Conservation (phyloP, 305 asterid species). For the Fraxinus albicans region DNA sequence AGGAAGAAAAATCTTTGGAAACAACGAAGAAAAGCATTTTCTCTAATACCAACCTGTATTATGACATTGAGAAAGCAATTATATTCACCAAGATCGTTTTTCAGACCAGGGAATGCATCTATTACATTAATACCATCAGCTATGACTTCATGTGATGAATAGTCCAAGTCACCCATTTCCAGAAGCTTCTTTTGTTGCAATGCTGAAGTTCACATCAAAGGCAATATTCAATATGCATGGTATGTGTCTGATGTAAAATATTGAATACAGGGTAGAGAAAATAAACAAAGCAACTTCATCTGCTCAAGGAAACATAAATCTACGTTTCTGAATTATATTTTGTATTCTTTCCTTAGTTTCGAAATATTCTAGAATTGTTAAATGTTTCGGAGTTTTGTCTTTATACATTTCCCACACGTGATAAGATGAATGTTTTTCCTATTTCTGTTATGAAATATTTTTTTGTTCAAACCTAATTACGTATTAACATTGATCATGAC, state of each 20-base stretch:
- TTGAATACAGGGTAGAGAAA: neutral
- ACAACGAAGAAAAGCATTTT: constrained; percentile 13
- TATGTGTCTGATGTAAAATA: neutral
- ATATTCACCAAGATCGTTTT: constrained; percentile 86
- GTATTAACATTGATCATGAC: too few species aligned
- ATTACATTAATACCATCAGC: constrained; percentile 37
- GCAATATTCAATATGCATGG: constrained; percentile 13
- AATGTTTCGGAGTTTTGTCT: neutral
- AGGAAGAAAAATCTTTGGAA: neutral
- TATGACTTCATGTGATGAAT: constrained; percentile 35
- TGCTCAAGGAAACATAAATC: neutral
- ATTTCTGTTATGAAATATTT: too few species aligned
- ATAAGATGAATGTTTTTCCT: neutral
- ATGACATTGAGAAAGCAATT: constrained; percentile 93
- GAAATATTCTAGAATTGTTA: too few species aligned
- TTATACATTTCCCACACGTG: neutral
- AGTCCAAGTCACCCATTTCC: constrained; percentile 31
- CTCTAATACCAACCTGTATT: constrained; percentile 67
- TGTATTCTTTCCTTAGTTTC: neutral
- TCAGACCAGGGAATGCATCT: constrained; percentile 78
- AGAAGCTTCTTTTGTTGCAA: constrained; percentile 32
- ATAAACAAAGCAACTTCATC: neutral
- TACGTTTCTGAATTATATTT: neutral
- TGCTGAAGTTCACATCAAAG: constrained; percentile 32
- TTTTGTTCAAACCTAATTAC: too few species aligned